Evolutionary conservation across 2,329 filamentous ascomycete species (phyloP).

Genomic region (Rutstroemia sp.): DNA sequence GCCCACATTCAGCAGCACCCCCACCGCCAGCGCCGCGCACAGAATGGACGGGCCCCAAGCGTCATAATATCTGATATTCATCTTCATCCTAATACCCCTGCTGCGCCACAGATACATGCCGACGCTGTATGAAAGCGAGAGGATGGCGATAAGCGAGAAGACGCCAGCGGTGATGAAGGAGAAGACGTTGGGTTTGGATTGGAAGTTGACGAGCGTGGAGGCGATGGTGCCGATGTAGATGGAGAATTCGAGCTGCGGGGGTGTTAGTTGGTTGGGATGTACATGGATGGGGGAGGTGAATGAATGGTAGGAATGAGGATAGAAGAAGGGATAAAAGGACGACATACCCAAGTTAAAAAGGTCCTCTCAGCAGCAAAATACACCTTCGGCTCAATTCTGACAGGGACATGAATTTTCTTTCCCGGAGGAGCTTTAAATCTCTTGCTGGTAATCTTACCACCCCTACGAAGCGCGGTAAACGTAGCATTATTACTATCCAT

Average conservation of each 20-base stretch:
- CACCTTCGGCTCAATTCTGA: conserved; percentile 95
- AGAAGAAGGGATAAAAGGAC: conserved; percentile 1
- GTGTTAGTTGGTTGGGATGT: not conserved
- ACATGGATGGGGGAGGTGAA: conserved; percentile 10
- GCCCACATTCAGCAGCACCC: conserved; percentile 73
- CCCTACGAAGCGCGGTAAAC: conserved; percentile 46
- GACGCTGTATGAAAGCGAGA: conserved; percentile 76
- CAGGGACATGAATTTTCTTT: conserved; percentile 91
- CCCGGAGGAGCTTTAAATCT: conserved; percentile 68
- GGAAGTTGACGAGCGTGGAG: conserved; percentile 76
- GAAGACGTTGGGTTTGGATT: conserved; percentile 45
- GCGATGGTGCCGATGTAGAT: conserved; percentile 90
- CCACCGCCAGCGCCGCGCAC: conserved; percentile 64
- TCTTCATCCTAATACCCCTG: conserved; percentile 71
- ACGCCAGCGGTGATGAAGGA: conserved; percentile 64
- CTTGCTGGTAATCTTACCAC: conserved; percentile 46
- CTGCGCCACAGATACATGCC: conserved; percentile 84
- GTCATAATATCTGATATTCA: conserved; percentile 88
- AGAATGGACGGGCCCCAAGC: conserved; percentile 75
- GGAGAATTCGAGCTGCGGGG: conserved; percentile 74
- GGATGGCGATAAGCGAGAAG: conserved; percentile 75
- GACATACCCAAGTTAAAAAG: conserved; percentile 80
- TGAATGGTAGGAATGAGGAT: conserved; percentile 10
- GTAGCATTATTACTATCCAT: conserved; percentile 38
- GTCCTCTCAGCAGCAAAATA: conserved; percentile 95